Base-by-base conservation (phyloP, 495 filamentous ascomycete genomes). In the Astrocystis sublimbata region DNA sequence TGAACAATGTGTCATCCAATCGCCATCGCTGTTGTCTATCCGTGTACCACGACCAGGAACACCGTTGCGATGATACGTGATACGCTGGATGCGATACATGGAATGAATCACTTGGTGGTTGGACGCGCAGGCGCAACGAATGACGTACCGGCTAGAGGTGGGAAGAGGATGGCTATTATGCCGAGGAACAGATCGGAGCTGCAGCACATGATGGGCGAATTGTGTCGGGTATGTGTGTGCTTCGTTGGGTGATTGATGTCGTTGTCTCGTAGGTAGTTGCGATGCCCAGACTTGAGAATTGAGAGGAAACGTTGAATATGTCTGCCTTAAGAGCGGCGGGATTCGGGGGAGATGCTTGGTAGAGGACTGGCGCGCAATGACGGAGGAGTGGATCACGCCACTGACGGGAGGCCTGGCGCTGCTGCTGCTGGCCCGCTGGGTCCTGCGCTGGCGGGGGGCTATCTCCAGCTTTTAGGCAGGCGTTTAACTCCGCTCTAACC, bases 81-180 rank as follows among this genome's bases (percentile, higher is more conserved):
- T 35, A 31, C 4, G 8, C 6, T 36, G 30, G 3, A 35, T 63
- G 41, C 49, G 41, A 62, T 57, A 41, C 58, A 33, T 33, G 2
- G 47, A 50, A 1, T 26, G 7, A n/a, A 6, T 2, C 2, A 4
- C 15, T 26, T 2, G 42, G 58, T 60, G 60, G 36, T 63, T 33
- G 33, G 52, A 65, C 58, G 45, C 36, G 40, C n/a, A n/a, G 56
- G 50, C n/a, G 17, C n/a, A 47, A 67, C 58, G 54, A 79, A 67
- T 60, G 54, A 79, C 87, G 68, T 84, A 94, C 93, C 93, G 65
- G 92, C 84, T 59, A 98, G 82, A 30, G 94, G 94, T 13, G 94
- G 94, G 79, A 98, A 98, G 72, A 98, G 85, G 69, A 98, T 83
- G 67, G 93, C 91, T 66, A 98, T 75, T 33, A 97, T 70, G 73